phyloP scores from a whole-genome alignment of 1,139 yeast species.

The Casaregolazyma lundiana region DNA sequence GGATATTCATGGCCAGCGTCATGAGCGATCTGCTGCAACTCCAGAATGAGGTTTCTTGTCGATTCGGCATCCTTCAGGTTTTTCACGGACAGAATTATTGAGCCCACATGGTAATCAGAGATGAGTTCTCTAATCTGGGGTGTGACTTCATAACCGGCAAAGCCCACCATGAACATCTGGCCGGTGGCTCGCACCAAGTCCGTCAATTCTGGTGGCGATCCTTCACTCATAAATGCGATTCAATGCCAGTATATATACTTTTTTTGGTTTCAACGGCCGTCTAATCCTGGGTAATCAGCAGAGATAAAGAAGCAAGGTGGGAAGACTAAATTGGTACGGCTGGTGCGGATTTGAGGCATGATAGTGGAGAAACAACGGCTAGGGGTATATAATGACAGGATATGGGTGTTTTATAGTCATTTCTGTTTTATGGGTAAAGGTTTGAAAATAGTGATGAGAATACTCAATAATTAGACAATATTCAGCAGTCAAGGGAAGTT shows the following conservation, averaged over 20 bases:
- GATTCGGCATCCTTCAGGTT: slow-evolving; percentile 50
- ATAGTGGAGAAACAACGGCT: too few species aligned
- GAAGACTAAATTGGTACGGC: neutral
- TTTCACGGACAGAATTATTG: slow-evolving; percentile 54
- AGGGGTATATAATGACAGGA: too few species aligned
- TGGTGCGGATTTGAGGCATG: neutral
- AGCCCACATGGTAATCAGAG: slow-evolving; percentile 49
- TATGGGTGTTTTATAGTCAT: too few species aligned
- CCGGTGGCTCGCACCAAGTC: slow-evolving; percentile 37
- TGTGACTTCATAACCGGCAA: slow-evolving; percentile 54
- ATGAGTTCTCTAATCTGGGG: slow-evolving; percentile 55
- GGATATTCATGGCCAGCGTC: slow-evolving; percentile 53
- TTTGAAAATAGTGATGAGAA: too few species aligned
- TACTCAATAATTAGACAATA: too few species aligned
- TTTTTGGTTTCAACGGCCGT: neutral
- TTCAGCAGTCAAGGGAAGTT: neutral
- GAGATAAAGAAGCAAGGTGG: neutral
- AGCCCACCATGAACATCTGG: slow-evolving; percentile 60
- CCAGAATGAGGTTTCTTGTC: slow-evolving; percentile 47
- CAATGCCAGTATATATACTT: too few species aligned
- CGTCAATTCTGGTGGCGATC: slow-evolving; percentile 18
- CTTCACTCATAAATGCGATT: slow-evolving; percentile 20
- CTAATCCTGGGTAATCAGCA: too few species aligned
- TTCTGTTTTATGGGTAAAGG: too few species aligned
- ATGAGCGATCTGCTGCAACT: slow-evolving; percentile 53